A percentile compares a stretch with the other conserved stretches of the same genome.
Evolutionary conservation across 345 rosid species (phyloP).

Genomic region (Rubroshorea leprosula): DNA sequence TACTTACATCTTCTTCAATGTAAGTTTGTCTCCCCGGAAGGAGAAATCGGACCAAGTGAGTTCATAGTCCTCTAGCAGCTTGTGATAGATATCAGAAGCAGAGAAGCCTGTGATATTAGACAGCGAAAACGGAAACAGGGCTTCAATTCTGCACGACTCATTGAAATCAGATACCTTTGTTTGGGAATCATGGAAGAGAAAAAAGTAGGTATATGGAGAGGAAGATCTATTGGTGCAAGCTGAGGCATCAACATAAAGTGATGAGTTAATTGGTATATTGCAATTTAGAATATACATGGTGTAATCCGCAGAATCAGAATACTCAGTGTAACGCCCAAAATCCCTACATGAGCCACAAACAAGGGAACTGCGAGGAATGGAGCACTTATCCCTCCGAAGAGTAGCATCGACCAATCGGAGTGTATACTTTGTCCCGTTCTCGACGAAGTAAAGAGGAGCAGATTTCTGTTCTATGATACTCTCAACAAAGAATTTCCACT

Average conservation of each 20-base stretch:
- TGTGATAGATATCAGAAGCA: neutral
- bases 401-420: neutral
- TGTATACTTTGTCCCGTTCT: too few species aligned
- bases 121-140: conserved; percentile 1
- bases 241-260: conserved; percentile 4
- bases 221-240: neutral
- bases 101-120: conserved; percentile 2
- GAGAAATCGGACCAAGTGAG: neutral
- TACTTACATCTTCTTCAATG: too few species aligned
- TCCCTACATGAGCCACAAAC: neutral
- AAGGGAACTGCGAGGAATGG: neutral
- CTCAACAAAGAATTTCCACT: neutral
- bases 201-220: neutral
- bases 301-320: too few species aligned
- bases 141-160: neutral
- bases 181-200: neutral
- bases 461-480: too few species aligned
- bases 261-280: neutral
- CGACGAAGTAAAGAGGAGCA: too few species aligned
- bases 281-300: neutral
- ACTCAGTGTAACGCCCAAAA: too few species aligned
- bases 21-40: too few species aligned
- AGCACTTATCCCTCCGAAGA: neutral
- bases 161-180: neutral
- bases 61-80: neutral